Base-by-base conservation (phyloP, 371 early-diverging fungal species). In the Dipsacomyces acuminosporus region DNA sequence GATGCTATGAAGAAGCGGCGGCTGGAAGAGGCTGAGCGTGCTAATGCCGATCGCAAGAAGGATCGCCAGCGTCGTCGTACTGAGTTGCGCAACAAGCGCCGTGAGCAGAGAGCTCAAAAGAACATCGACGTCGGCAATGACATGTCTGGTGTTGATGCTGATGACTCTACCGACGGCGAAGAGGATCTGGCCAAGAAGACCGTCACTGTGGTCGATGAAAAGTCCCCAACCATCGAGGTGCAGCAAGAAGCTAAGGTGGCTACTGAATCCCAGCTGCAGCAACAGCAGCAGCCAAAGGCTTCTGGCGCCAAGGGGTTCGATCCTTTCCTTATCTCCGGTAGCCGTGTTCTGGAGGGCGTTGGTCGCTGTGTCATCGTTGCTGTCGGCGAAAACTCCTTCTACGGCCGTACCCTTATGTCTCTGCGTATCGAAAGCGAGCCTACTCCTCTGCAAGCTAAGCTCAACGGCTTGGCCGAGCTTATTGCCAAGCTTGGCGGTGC, bases 401-500 rank as follows among this genome's bases (percentile, higher is more conserved):
- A 81, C 70, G 89, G 89, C 36, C 83, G 79, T 54, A 89, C 75
- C 38, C 76, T 93, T 80, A 82, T 88, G 81, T 82, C 91, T 2
- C 80, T 94, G 79, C 85, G 88, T 41, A 81, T 76, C 41, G 80
- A 78, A 1, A 80, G 81, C 53, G 76, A 81, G 15, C 89, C 91
- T 52, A 97, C 98, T 11, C 97, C 98, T 8, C 81, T 98, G 23
- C 96, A 98, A 76, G 56, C 67, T 30, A 95, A 95, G 74, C 78
- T 98, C 21, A 87, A 86, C 42, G 58, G 61, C 7, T 73, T 97
- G 13, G 95, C 98, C 18, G 93, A 92, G 60, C 76, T 83, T 20
- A 97, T 97, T 59, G 94, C 95, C 51, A 94, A 93, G 71, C 76
- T 92, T 24, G 98, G 96, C 45, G 79, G 89, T 48, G 79, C 82